Base-by-base conservation (phyloP, 495 filamentous ascomycete species). In the Echria macrotheca region DNA sequence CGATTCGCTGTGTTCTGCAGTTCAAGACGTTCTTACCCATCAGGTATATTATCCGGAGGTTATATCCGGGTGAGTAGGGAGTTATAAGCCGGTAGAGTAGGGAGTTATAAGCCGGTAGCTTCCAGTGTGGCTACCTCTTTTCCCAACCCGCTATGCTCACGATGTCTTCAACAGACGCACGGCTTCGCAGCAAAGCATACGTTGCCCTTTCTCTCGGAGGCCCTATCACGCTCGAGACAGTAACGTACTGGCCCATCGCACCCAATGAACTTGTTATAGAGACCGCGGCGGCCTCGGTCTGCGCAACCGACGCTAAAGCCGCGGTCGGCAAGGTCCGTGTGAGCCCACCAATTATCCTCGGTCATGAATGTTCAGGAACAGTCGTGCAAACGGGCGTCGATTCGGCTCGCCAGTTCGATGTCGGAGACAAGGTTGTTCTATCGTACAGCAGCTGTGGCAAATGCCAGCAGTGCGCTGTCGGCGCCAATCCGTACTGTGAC, bases 271-370 rank as follows among this genome's bases (percentile, higher is more conserved):
- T 54, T 12, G 29, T 54, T 15, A 3, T 54, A 45, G 1, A 32
- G 4, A 49, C 39, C 3, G 22, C 52, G 2, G 52, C 52, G 3
- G 29, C 39, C 28, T 35, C 38, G n/a, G 17, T 54, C 31, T 54
- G 52, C 39, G 52, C 52, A 1, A 42, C 52, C 32, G 52, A 54
- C 39, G 29, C 49, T 32, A 54, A 54, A 44, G 52, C 46, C 29
- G 45, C 52, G 1, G 40, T 46, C 21, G 45, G 45, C 44, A 49
- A 49, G 19, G 49, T 54, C 46, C 26, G 24, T 25, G 14, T n/a
- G 39, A 2, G 8, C 5, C 52, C 52, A 15, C 52, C 52, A 19
- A 17, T 54, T 22, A 49, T 54, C 45, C 52, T 54, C 17, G 52
- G 52, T 21, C 52, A 54, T 35, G 52, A 54, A 38, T 22, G 22